Base-by-base conservation (phyloP, 2,329 filamentous ascomycete species). In the Pseudogymnoascus destructans region DNA sequence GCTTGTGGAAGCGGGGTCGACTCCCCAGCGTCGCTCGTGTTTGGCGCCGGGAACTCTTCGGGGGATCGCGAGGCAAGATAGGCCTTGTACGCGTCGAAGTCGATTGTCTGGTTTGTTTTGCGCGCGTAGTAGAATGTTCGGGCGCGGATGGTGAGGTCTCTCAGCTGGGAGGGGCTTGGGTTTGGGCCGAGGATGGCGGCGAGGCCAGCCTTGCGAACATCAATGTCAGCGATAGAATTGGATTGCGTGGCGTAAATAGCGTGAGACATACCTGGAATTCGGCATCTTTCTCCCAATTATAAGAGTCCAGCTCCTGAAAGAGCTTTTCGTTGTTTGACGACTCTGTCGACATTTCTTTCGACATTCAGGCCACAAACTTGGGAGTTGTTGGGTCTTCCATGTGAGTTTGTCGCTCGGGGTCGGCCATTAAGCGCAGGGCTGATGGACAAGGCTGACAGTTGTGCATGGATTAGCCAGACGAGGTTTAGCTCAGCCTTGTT, bases 101-200 rank as follows among this genome's bases (percentile, higher is more conserved):
- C 79, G 61, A 92, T 78, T 15, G 73, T 74, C 55, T 77, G 72
- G 15, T 73, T 70, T 62, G 74, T 66, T 57, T 70, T 70, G 36
- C 68, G 75, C 42, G 75, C 70, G 68, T 82, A 86, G 72, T 86
- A 89, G 72, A 85, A 87, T 69, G 79, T 82, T 68, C 85, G 82
- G 61, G 85, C 85, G 63, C 84, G 80, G 58, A 83, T 73, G 27
- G 81, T 81, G 61, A 87, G 68, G 62, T 84, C 76, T 66, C 77
- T 67, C 58, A 75, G 65, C 71, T 81, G 71, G 67, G 80, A 71
- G 62, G 80, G 71, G 65, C 78, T 69, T 69, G 77, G 76, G 59
- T 78, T 74, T 19, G 72, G 76, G 61, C 82, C 81, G 54, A 87
- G 74, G 63, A 87, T 86, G 60, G 83, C 81, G 61, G 74, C 73